phyloP scores from a whole-genome alignment of 345 rosid species.

The Firmiana major region DNA sequence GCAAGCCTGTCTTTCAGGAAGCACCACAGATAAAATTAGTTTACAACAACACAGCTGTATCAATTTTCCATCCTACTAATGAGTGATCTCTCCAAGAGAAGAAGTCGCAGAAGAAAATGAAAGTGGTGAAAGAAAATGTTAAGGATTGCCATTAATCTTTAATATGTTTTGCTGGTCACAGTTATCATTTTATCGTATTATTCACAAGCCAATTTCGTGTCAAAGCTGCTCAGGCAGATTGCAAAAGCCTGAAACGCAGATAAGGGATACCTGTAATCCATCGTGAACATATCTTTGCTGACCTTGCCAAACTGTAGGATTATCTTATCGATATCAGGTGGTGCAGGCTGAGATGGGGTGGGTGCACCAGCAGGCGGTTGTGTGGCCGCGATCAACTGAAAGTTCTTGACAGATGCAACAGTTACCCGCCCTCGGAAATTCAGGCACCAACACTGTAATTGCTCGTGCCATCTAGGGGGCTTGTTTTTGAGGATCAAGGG shows the following conservation, averaged over 20 bases:
- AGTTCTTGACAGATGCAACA: slow-evolving; percentile 64
- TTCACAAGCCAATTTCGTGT: slow-evolving; percentile 98
- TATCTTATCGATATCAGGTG: slow-evolving; percentile 72
- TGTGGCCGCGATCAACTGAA: slow-evolving; percentile 53
- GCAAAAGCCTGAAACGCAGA: slow-evolving; percentile 99
- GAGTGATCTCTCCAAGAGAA: no score
- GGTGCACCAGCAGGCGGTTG: slow-evolving; percentile 39
- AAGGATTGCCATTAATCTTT: background rate
- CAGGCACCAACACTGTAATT: slow-evolving; percentile 63
- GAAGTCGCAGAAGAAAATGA: background rate
- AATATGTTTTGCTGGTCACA: background rate
- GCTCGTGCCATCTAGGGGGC: slow-evolving; percentile 72
- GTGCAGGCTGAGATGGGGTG: slow-evolving; percentile 36
- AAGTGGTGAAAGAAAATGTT: background rate
- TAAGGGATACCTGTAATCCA: slow-evolving; percentile 93
- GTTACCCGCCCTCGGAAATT: slow-evolving; percentile 66
- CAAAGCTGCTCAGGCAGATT: slow-evolving; percentile 98
- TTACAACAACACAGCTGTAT: no score
- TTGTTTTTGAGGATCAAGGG: slow-evolving; percentile 59
- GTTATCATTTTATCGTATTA: slow-evolving; percentile 26
- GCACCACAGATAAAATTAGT: background rate
- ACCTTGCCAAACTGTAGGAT: slow-evolving; percentile 97
- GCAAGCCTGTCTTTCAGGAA: background rate
- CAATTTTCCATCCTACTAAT: no score
- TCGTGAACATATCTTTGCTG: slow-evolving; percentile 94